Evolutionary conservation across 257 asterid species (phyloP).

Genomic region (Solanum chiquidenum): DNA sequence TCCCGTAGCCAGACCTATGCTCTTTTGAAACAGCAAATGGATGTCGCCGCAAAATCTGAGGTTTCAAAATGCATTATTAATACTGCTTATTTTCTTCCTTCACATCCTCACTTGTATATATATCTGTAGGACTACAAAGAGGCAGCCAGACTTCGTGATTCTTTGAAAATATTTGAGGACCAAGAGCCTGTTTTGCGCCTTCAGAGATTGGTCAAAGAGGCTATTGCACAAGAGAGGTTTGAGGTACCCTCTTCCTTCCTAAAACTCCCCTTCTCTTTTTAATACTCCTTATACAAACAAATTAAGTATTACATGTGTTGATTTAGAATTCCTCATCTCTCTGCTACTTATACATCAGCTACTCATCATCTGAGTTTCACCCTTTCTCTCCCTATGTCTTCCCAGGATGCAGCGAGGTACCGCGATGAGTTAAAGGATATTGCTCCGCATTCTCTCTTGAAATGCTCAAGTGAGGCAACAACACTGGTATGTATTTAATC

Average conservation of each 20-base stretch:
- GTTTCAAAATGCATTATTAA: slow-evolving; percentile 11
- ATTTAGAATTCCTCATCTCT: background rate
- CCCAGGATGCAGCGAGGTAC: slow-evolving; percentile 58
- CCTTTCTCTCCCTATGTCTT: background rate
- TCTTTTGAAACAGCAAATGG: slow-evolving; percentile 70
- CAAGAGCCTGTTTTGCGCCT: slow-evolving; percentile 73
- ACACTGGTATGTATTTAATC: slow-evolving; percentile 47
- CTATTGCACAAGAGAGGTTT: slow-evolving; percentile 66
- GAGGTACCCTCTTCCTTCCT: slow-evolving; percentile 29
- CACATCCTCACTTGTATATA: background rate
- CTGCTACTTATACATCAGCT: background rate
- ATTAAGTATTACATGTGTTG: background rate
- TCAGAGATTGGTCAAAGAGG: slow-evolving; percentile 56
- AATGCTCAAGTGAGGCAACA: slow-evolving; percentile 73
- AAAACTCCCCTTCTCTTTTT: background rate
- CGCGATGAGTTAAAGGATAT: slow-evolving; percentile 57
- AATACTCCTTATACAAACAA: no score
- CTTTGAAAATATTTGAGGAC: slow-evolving; percentile 59
- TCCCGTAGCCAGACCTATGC: slow-evolving; percentile 63
- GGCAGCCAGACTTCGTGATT: slow-evolving; percentile 85
- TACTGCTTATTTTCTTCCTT: background rate
- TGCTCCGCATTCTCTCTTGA: slow-evolving; percentile 54
- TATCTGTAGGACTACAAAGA: slow-evolving; percentile 52
- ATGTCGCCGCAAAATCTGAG: slow-evolving; percentile 80
- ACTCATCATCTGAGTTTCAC: background rate